These are phyloP conservation scores for Beauveria varroae DNA, from an alignment of 2,329 filamentous ascomycete species.

Conservation along the genomic window DNA sequence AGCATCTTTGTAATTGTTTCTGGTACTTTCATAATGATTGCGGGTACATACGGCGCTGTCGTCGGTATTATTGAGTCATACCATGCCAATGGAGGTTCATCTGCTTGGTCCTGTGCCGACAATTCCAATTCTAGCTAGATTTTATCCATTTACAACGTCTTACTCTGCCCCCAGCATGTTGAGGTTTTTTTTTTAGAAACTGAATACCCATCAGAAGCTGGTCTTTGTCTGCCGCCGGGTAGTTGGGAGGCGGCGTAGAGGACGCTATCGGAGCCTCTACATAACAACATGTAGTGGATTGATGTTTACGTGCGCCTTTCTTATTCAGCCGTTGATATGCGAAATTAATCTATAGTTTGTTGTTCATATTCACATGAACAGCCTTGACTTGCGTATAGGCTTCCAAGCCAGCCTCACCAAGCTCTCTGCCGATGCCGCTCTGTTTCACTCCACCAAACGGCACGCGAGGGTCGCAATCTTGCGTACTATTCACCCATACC, in stretches of 20 bases:
- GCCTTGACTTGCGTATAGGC: constrained; percentile 26
- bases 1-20: constrained; percentile 26
- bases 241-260: too few relatives aligned
- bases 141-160: too few relatives aligned
- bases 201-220: too few relatives aligned
- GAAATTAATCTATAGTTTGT: too few relatives aligned
- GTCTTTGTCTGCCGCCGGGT: too few relatives aligned
- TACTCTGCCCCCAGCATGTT: too few relatives aligned
- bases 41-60: constrained; percentile 33
- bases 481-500: constrained; percentile 39
- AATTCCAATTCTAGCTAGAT: constrained; percentile 23
- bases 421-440: constrained; percentile 32
- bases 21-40: constrained; percentile 32
- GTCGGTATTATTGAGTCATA: constrained; percentile 30
- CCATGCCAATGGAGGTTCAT: constrained; percentile 23
- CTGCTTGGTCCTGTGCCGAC: constrained; percentile 30
- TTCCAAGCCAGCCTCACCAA: constrained; percentile 31
- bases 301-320: too few relatives aligned
- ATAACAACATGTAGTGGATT: too few relatives aligned
- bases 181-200: too few relatives aligned
- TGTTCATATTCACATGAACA: constrained; percentile 29
- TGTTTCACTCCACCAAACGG: constrained; percentile 36
- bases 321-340: too few relatives aligned
- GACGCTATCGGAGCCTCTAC: too few relatives aligned
- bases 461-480: constrained; percentile 30